Conservation (phyloP, 225 moss, liverwort and hornwort species). For the Bryoerythrophyllum caledonicum region DNA sequence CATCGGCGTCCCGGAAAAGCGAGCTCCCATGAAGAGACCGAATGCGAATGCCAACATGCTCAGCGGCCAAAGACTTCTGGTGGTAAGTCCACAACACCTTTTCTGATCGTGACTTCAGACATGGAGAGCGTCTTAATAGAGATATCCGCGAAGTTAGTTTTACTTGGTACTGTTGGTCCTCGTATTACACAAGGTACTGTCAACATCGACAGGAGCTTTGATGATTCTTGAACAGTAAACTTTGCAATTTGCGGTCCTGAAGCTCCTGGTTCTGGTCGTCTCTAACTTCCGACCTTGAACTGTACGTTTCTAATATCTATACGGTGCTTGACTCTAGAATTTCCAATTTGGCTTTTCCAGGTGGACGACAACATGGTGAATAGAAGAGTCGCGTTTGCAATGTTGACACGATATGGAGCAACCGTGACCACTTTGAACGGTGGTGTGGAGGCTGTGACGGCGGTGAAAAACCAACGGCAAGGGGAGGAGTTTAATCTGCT, state of each 20-base stretch:
- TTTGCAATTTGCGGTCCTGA: too few relatives aligned
- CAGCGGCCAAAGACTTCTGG: slow-evolving; percentile 22
- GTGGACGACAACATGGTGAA: slow-evolving; percentile 83
- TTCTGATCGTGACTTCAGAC: too few relatives aligned
- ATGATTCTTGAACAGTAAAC: too few relatives aligned
- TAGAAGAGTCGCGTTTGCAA: slow-evolving; percentile 63
- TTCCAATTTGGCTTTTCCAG: slow-evolving; percentile 18
- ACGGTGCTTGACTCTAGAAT: background rate
- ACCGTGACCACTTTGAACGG: slow-evolving; percentile 52
- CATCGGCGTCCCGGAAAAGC: slow-evolving; percentile 22
- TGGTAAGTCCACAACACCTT: slow-evolving; percentile 23
- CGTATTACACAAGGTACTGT: too few relatives aligned
- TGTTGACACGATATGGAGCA: slow-evolving; percentile 67
- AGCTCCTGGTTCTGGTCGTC: too few relatives aligned
- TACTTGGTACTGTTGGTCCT: too few relatives aligned
- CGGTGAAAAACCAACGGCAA: slow-evolving; percentile 37
- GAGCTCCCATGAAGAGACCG: slow-evolving; percentile 22
- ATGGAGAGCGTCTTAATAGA: too few relatives aligned
- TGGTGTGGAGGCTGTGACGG: slow-evolving; percentile 57
- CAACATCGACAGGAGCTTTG: too few relatives aligned
- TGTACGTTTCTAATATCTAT: background rate
- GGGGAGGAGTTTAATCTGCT: slow-evolving; percentile 58
- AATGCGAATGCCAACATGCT: slow-evolving; percentile 32
- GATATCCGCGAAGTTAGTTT: too few relatives aligned
- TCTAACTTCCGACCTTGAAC: background rate